Evolutionary conservation across 2,329 filamentous ascomycete species (phyloP).

Genomic region (Aureobasidium leucospermi): DNA sequence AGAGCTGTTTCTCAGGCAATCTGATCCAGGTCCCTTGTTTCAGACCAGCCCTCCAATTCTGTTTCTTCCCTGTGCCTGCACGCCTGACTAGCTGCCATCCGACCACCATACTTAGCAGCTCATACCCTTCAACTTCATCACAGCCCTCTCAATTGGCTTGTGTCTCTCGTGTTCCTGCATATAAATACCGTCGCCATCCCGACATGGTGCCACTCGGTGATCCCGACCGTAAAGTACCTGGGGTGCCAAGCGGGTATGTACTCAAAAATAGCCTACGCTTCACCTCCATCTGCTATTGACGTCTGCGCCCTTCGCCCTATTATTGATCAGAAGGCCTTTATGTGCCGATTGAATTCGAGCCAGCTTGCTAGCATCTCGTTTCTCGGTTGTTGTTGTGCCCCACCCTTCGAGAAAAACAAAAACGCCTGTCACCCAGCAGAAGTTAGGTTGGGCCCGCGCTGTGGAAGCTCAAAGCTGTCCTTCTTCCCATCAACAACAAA

Average conservation of each 20-base stretch:
- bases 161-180: slow-evolving; percentile 12
- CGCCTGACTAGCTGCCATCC: not conserved
- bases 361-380: not conserved
- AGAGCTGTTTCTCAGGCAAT: slow-evolving; percentile 9
- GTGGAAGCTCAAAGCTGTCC: not conserved
- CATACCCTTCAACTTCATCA: not conserved
- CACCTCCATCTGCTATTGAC: not conserved
- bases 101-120: not conserved
- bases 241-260: not conserved
- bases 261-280: not conserved
- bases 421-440: not conserved
- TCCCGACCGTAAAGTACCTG: not conserved
- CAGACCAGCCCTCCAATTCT: not conserved
- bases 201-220: slow-evolving; percentile 1
- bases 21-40: slow-evolving; percentile 2
- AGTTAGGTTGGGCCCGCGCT: slow-evolving; percentile 5
- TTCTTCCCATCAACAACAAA: not conserved
- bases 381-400: not conserved
- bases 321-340: not conserved
- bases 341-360: not conserved
- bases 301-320: not conserved
- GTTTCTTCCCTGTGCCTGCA: not conserved
- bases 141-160: not conserved
- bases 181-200: slow-evolving; percentile 8
- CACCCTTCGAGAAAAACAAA: not conserved